A percentile compares a stretch with the other conserved stretches of the same genome.
Conservation (phyloP, 1,139 yeast genomes). For the Kurtzmaniella quercitrusa region DNA sequence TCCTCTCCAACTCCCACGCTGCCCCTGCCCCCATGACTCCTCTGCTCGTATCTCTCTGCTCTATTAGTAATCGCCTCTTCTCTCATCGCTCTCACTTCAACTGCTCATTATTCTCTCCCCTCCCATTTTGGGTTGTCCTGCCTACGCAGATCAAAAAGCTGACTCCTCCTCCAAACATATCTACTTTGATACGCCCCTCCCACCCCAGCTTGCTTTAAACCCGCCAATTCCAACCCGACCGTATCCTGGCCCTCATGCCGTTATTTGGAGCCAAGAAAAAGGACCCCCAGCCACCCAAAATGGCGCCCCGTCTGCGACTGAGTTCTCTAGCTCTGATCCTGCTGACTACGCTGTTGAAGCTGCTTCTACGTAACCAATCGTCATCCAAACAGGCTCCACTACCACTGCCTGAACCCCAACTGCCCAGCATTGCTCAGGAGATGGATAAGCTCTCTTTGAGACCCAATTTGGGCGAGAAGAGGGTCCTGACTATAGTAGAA, state of each 20-base stretch:
- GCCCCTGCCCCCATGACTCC: too few relatives aligned
- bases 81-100: too few relatives aligned
- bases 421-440: neutral
- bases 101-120: neutral
- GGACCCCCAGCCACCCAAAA: constrained; percentile 2
- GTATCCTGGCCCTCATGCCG: constrained; percentile 1
- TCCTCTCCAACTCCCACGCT: neutral
- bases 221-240: neutral
- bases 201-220: neutral
- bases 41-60: too few relatives aligned
- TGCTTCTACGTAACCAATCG: constrained; percentile 1
- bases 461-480: constrained; percentile 8
- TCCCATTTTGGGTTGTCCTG: neutral
- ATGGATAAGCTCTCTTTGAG: neutral
- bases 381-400: neutral
- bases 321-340: neutral
- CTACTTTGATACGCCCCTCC: neutral
- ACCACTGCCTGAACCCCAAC: constrained; percentile 2
- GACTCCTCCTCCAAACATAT: neutral
- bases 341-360: neutral
- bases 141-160: neutral
- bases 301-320: constrained; percentile 1
- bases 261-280: constrained; percentile 6
- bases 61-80: too few relatives aligned
- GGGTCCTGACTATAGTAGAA: constrained; percentile 22